Evolutionary conservation across 2,329 filamentous ascomycete genomes (phyloP), one percentile per base, ranked within the genome.

Genomic region (Talaromyces sp.): DNA sequence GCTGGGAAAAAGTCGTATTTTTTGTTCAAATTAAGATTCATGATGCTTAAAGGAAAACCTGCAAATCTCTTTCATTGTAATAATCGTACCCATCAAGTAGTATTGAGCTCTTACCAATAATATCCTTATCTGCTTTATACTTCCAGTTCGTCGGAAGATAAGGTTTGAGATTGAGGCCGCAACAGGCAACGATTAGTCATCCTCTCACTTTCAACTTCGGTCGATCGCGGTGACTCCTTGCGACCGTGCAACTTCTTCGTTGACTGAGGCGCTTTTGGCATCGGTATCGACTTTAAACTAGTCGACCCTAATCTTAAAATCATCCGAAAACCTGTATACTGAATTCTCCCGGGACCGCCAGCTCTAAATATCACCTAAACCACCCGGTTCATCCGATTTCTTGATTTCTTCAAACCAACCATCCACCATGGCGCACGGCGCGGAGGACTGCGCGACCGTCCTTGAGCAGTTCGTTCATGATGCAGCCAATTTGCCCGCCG

Each of bases 391-490:
- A 40, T 20, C 11, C 4, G 22, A 48, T 4, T 24, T n/a, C 24
- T 10, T 40, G 22, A 48, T 4, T 24, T n/a, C 24, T 10, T 40
- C 22, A 32, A 30, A 39, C 19, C 33, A 22, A 47, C 19, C 33
- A 22, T 8, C 24, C 37, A 22, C 5, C 16, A 81, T 82, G 75
- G 73, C 77, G 14, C 69, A 75, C 54, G 70, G 72, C 37, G 73
- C 79, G 36, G 84, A 86, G 61, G 85, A 87, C 68, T 82, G 84
- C 43, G 84, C 84, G 7, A 80, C 82, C 7, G 82, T 87, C 14
- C 70, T 87, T 41, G 85, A 87, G 65, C 82, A 86, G 63, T 87
- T 86, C 62, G 80, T 86, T 20, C 84, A 87, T 64, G 84, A 87
- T 78, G 82, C 74, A 40, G 76, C 77, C 17, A 87, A 87, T 57